Evolutionary conservation across 495 filamentous ascomycete species (phyloP), one percentile per base, ranked within the genome.

Genomic region (Pseudevernia furfuracea): DNA sequence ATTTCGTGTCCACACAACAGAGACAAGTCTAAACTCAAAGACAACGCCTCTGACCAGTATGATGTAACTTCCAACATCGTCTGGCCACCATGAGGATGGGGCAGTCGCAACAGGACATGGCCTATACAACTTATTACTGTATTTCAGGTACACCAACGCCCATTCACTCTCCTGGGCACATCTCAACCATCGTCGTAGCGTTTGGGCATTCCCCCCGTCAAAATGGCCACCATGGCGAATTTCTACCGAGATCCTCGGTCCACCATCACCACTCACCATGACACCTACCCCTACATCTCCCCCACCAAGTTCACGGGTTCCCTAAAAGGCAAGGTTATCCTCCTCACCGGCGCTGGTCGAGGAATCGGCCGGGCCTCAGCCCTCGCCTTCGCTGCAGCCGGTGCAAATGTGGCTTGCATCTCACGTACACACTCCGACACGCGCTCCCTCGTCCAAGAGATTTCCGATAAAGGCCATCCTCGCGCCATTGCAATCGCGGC

Each of bases 301-400:
- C 76, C 76, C 37, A 34, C 66, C 2, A 71, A 70, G 32, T 67
- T 61, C 30, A 46, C 8, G 4, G 63, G 55, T 75, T 86, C 84
- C 17, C 78, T 89, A 56, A 84, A 82, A 68, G 82, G 82, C 60
- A 84, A 81, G 66, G 89, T 86, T 8, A 86, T 87, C 28, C 84
- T 91, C 57, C 81, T 91, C 17, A 85, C 88, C 7, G 89, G 88
- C 11, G 85, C 87, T 37, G 87, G 81, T 25, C 81, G 84, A 43
- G 88, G 88, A 32, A 91, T 91, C 66, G 88, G 88, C 17, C 75
- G 85, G 15, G 84, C 83, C 17, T 79, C 88, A n/a, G 86, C 86
- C 19, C 78, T 89, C 43, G 85, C 79, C 8, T 70, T 73, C 23
- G 87, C 87, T 19, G 86, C 89, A 67, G 85, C 87, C 21, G 89